Percentiles rank a stretch among this genome's conserved stretches.
Conservation (phyloP, 148 eudicot species). For the Gaultheria prostrata region DNA sequence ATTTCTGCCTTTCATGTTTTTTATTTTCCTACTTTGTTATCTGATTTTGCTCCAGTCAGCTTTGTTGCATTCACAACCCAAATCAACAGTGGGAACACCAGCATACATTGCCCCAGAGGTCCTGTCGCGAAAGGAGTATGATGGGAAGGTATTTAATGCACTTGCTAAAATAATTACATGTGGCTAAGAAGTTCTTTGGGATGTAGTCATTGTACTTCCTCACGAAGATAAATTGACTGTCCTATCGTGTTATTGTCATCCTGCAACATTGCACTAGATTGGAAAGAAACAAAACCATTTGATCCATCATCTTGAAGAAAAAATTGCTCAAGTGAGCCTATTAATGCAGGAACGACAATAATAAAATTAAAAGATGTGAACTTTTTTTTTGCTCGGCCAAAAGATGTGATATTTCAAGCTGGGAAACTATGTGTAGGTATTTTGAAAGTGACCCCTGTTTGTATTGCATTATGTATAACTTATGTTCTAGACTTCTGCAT, state of each 20-base stretch:
- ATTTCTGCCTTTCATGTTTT: neutral
- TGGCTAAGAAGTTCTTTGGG: neutral
- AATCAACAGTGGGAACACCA: slow-evolving; percentile 95
- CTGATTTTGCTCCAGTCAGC: slow-evolving; percentile 44
- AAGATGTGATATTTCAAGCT: neutral
- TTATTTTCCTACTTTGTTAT: neutral
- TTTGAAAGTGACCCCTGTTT: neutral
- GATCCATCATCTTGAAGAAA: neutral
- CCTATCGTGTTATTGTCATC: neutral
- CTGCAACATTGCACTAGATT: neutral
- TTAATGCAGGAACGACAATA: neutral
- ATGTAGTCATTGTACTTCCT: neutral
- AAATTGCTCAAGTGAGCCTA: neutral
- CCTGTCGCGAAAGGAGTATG: slow-evolving; percentile 80
- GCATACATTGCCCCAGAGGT: slow-evolving; percentile 97
- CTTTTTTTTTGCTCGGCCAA: too few species aligned
- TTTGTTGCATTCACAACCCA: slow-evolving; percentile 88
- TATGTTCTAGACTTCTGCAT: neutral
- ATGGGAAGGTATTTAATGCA: slow-evolving; percentile 64
- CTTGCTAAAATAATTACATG: neutral
- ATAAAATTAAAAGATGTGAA: too few species aligned
- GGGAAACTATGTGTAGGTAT: neutral
- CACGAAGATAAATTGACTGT: neutral
- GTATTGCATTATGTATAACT: neutral
- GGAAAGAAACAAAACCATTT: neutral